Base-by-base conservation (phyloP, 202 grass and related monocot species). In the Musa balbisiana region DNA sequence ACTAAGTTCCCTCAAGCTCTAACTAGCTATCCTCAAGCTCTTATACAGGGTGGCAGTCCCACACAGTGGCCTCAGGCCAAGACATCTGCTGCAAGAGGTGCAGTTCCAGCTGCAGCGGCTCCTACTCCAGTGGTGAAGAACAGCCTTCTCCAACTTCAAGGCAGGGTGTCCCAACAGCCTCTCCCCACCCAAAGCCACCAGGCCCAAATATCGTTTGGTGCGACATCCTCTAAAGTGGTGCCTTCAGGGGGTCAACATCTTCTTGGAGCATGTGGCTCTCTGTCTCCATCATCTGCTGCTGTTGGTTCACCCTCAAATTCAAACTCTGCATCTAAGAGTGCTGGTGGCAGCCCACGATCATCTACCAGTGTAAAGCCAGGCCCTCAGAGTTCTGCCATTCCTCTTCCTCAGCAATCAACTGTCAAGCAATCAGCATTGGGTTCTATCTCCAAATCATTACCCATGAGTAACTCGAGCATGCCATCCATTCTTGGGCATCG, bases 401-500 rank as follows among this genome's bases (percentile, higher is more conserved):
- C 83, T 6, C 88, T 86, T 50, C 65, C 82, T 3, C 91, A 92
- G 14, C 93, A 96, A 55, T 83, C 90, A 52, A 86, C 89, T 10
- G 69, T 77, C 1, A 99, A 92, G 85, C 91, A 81, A 56, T 77
- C 94, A 24, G 56, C 81, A 53, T 91, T 88, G 0, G 85, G 69
- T 14, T 88, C 95, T 10, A 83, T 72, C 74, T 83, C 74, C 68
- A 94, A 90, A 85, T 77, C 82, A 49, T 76, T 43, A 43, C 22
- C 76, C 33, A 20, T 79, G 12, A 85, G 79, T 74, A 85, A 87
- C 78, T 83, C 85, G 63, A 89, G 67, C 64, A 84, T 84, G 71
- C 85, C 91, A 64, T 90, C 95, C 1, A 95, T 99, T 68, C 89
- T 95, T 66, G 91, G 91, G 4, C 91, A 94, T 22, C 87, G 87